Base-by-base conservation (phyloP, 305 asterid genomes). In the Fraxinus sp. region DNA sequence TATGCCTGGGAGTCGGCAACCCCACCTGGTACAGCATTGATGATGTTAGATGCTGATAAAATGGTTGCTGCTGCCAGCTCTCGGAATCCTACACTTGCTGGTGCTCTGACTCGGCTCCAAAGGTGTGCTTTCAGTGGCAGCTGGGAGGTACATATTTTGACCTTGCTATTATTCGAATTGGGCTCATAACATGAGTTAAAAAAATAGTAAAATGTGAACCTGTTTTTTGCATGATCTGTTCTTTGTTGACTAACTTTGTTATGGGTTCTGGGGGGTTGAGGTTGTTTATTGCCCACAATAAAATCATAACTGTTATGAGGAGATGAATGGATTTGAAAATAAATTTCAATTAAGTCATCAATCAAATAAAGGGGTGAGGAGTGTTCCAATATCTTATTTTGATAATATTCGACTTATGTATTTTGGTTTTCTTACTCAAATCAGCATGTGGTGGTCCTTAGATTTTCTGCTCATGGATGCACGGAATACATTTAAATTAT, bases 41-140 rank as follows among this genome's bases (percentile, higher is more conserved):
- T 96, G 99, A 96, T 96, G 99, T 86, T 96, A 86, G 99, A 96
- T 85, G 97, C 98, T 39, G 99, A 96, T 87, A 96, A 96, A 89
- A 96, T 96, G 99, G 99, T 96, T 82, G 98, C 99, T 89, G 99
- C 99, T 86, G 99, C 99, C 78, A 96, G 99, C 90, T 96, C 99
- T 83, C 99, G 99, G 59, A 96, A 96, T 86, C 99, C 98, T 77
- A 96, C 99, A 57, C 93, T 96, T 77, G 95, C 95, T 81, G 97
- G 98, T 81, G 99, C 99, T 86, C 88, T 96, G 83, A 96, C 99
- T 86, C 95, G 99, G 80, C 99, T 96, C 76, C 99, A 96, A 83
- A 90, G 98, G 84, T 93, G 98, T 87, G 99, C 99, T 85, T 93
- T 94, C 88, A 93, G 97, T 88, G 98, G 99, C 85, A 92, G 98